Evolutionary conservation across 148 eudicot species (phyloP).

Genomic region (Tetragonia tetragonoides): DNA sequence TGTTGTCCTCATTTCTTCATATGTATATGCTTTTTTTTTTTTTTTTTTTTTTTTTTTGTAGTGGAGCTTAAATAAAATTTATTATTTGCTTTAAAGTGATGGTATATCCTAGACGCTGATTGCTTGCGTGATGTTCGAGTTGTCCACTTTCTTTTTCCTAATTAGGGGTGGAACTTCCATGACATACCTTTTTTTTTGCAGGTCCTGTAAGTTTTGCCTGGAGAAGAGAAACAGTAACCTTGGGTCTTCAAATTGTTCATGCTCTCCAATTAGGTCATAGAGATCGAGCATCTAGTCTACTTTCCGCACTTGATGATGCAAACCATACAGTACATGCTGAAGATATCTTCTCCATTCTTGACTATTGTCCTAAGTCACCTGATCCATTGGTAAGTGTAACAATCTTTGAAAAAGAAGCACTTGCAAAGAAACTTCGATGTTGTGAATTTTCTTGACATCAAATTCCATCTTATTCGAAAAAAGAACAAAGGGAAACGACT

Average conservation of each 20-base stretch:
- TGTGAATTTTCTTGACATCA: not conserved
- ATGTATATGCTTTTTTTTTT: too few relatives aligned
- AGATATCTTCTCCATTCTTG: slow-evolving; percentile 60
- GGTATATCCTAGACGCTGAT: not conserved
- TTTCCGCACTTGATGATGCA: slow-evolving; percentile 40
- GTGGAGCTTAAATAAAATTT: not conserved
- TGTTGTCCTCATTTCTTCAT: not conserved
- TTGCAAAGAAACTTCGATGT: not conserved
- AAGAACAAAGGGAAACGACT: not conserved
- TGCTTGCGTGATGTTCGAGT: not conserved
- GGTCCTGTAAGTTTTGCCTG: slow-evolving; percentile 32
- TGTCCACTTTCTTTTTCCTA: not conserved
- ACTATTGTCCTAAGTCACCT: slow-evolving; percentile 59
- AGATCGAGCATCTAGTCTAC: slow-evolving; percentile 57
- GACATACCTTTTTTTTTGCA: slow-evolving; percentile 25
- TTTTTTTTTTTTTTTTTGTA: not conserved
- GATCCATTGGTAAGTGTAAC: slow-evolving; percentile 70
- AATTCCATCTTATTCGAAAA: not conserved
- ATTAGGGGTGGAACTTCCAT: slow-evolving; percentile 8
- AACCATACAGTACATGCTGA: slow-evolving; percentile 25
- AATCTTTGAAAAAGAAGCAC: slow-evolving; percentile 1
- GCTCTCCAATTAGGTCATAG: slow-evolving; percentile 72
- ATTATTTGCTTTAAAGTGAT: not conserved
- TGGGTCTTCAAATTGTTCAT: slow-evolving; percentile 52
- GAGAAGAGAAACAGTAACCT: slow-evolving; percentile 27